Evolutionary conservation across 768 basidiomycete genomes (phyloP).

Genomic region (Coprinopsis cinerea): DNA sequence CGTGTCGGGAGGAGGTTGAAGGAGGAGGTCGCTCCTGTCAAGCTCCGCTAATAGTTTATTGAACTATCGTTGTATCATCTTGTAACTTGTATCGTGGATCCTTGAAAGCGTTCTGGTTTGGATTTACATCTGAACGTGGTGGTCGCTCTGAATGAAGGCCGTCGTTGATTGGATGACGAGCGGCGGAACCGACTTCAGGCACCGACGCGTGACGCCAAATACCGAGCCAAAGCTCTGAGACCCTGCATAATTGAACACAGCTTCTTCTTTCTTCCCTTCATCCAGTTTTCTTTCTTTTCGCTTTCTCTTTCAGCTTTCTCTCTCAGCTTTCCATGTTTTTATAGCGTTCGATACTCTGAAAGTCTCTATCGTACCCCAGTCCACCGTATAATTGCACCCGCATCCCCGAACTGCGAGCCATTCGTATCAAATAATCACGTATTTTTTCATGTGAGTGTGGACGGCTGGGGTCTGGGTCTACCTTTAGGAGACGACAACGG

Average conservation of each 20-base stretch:
- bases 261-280: neutral
- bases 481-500: neutral
- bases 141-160: too few species aligned
- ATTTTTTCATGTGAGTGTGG: slow-evolving; percentile 1
- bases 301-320: too few species aligned
- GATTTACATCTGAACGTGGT: too few species aligned
- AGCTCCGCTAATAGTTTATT: too few species aligned
- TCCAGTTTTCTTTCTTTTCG: neutral
- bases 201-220: slow-evolving; percentile 1
- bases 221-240: neutral
- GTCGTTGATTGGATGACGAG: too few species aligned
- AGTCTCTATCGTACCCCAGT: too few species aligned
- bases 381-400: neutral
- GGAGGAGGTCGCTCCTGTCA: too few species aligned
- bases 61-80: too few species aligned
- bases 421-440: neutral
- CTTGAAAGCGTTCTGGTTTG: too few species aligned
- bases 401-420: neutral
- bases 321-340: neutral
- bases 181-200: neutral
- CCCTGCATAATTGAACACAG: neutral
- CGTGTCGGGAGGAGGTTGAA: neutral
- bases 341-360: too few species aligned
- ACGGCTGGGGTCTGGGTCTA: neutral
- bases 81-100: too few species aligned